Conservation (phyloP, 1,284 basidiomycete species). For the Stereum hirsutum region DNA sequence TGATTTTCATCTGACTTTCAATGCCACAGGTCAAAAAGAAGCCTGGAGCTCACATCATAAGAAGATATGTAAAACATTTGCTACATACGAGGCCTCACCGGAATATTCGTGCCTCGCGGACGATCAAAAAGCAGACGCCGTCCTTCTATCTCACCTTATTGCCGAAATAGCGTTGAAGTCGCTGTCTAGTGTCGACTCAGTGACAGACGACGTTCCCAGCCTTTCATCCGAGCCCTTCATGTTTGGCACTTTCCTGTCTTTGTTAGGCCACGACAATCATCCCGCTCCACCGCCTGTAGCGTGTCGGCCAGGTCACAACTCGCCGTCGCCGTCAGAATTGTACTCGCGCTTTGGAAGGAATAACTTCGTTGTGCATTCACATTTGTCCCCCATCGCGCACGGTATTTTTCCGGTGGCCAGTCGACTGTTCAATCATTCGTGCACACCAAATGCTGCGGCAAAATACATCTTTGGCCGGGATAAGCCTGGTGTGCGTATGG, state of each 20-base stretch:
- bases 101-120: slow-evolving; percentile 36
- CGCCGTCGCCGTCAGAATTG: slow-evolving; percentile 20
- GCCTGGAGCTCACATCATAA: slow-evolving; percentile 61
- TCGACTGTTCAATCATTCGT: slow-evolving; percentile 71
- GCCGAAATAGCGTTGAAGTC: slow-evolving; percentile 23
- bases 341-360: slow-evolving; percentile 65
- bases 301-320: slow-evolving; percentile 14
- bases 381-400: slow-evolving; percentile 55
- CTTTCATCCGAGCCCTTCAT: slow-evolving; percentile 36
- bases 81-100: slow-evolving; percentile 32
- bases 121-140: slow-evolving; percentile 48
- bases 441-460: slow-evolving; percentile 59
- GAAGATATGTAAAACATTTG: slow-evolving; percentile 50
- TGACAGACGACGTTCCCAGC: slow-evolving; percentile 26
- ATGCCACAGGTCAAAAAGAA: slow-evolving; percentile 45
- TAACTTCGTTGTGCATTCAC: slow-evolving; percentile 66
- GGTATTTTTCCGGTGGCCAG: slow-evolving; percentile 68
- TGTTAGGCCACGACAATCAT: background rate
- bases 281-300: slow-evolving; percentile 11
- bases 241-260: slow-evolving; percentile 12
- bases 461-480: slow-evolving; percentile 39
- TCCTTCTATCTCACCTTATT: slow-evolving; percentile 54
- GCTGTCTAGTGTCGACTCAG: too few species aligned
- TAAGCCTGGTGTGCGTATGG: slow-evolving; percentile 40
- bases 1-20: background rate